Percentiles rank a stretch among this genome's conserved stretches.
Conservation (phyloP, 768 basidiomycete species). For the Termitomyces heimii region DNA sequence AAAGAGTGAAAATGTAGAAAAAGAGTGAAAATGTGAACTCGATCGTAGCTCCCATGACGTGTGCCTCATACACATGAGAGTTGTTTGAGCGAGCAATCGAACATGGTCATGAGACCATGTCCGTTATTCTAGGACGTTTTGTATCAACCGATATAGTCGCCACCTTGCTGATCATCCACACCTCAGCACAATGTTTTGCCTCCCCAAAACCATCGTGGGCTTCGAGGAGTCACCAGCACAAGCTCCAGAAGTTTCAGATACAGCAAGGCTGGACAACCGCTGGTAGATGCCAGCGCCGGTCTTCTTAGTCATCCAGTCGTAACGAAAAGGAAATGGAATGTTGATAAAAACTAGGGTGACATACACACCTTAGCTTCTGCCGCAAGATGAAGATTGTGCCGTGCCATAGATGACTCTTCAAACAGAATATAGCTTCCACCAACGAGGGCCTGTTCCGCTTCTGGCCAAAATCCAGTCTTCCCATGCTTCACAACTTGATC, state of each 20-base stretch:
- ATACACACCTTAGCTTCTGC: constrained; percentile 57
- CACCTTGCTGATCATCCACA: constrained; percentile 18
- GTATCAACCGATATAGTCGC: constrained; percentile 81
- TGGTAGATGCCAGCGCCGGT: constrained; percentile 76
- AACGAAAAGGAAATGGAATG: constrained; percentile 4
- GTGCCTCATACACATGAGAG: constrained; percentile 67
- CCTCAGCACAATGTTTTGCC: constrained; percentile 13
- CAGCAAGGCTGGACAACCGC: constrained; percentile 38
- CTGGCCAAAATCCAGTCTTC: constrained; percentile 75
- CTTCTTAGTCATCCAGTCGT: constrained; percentile 81
- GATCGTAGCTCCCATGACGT: constrained; percentile 85
- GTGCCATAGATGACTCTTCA: constrained; percentile 50
- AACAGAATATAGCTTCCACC: constrained; percentile 89
- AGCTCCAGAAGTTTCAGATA: constrained; percentile 13
- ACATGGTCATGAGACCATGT: constrained; percentile 10
- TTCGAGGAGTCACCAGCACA: constrained; percentile 29
- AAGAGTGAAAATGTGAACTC: constrained; percentile 55
- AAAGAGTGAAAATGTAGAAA: too few species aligned
- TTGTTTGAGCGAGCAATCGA: constrained; percentile 72
- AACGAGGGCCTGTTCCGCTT: constrained; percentile 65
- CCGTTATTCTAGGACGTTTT: constrained; percentile 77
- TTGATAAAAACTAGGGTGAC: constrained; percentile 24
- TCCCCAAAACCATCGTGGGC: constrained; percentile 55
- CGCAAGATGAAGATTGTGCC: constrained; percentile 43
- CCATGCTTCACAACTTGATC: constrained; percentile 57